phyloP scores from a whole-genome alignment of 257 asterid genomes.

The Parsonsia alboflavescens region DNA sequence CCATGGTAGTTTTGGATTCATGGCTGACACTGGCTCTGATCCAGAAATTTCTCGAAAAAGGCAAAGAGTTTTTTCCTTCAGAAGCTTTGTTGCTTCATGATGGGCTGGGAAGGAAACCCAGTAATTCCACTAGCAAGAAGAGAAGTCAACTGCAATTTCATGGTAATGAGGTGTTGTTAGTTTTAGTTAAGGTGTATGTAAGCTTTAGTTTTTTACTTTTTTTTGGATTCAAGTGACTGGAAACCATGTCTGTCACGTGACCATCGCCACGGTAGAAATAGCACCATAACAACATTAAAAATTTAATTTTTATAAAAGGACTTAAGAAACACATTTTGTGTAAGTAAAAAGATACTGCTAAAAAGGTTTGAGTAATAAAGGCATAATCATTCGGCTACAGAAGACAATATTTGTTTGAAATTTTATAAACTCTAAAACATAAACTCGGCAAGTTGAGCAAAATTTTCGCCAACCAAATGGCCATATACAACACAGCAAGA shows the following conservation, averaged over 20 bases:
- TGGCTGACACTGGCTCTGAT: conserved; percentile 69
- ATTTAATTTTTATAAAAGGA: too few relatives aligned
- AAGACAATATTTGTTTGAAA: neutral
- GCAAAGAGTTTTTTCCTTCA: conserved; percentile 30
- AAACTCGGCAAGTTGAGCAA: conserved; percentile 3
- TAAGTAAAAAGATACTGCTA: too few relatives aligned
- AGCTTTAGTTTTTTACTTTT: too few relatives aligned
- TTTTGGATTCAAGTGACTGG: too few relatives aligned
- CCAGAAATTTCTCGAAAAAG: conserved; percentile 41
- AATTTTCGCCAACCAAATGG: conserved; percentile 22
- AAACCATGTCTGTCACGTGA: too few relatives aligned
- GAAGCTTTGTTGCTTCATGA: conserved; percentile 25
- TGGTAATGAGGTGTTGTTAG: neutral
- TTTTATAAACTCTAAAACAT: neutral
- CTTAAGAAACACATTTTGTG: too few relatives aligned
- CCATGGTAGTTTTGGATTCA: conserved; percentile 46
- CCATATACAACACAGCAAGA: neutral
- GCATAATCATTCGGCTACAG: too few relatives aligned
- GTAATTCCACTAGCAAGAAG: conserved; percentile 66
- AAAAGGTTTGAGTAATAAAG: too few relatives aligned
- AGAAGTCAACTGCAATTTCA: conserved; percentile 48
- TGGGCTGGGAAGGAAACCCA: conserved; percentile 44
- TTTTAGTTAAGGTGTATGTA: too few relatives aligned
- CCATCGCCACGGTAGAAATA: too few relatives aligned
- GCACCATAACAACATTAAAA: too few relatives aligned